phyloP scores from a whole-genome alignment of 2,329 filamentous ascomycete species.

The Ambrosiella beaveri region DNA sequence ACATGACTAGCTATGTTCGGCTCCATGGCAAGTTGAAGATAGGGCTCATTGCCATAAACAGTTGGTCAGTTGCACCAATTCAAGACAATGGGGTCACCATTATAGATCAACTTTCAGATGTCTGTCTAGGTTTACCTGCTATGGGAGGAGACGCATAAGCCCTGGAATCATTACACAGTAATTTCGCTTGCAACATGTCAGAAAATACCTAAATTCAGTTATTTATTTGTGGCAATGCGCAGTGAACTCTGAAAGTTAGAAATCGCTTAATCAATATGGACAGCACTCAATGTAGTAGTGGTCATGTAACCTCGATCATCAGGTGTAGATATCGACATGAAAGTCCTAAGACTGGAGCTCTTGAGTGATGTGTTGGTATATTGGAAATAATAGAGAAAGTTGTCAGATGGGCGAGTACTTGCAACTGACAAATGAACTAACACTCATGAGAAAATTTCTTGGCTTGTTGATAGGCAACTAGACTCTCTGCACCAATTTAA shows the following conservation, averaged over 20 bases:
- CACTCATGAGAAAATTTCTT: no score
- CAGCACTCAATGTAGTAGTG: background rate
- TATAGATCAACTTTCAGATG: background rate
- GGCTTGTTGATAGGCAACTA: no score
- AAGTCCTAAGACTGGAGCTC: background rate
- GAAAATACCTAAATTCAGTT: background rate
- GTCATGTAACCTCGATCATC: background rate
- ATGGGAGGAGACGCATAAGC: no score
- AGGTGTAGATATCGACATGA: background rate
- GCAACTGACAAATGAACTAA: no score
- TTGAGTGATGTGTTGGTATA: no score
- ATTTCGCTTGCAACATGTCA: no score
- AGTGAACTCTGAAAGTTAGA: background rate
- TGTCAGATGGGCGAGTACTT: no score
- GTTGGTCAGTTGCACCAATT: background rate
- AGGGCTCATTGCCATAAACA: background rate
- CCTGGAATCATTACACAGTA: no score
- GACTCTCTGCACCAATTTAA: no score
- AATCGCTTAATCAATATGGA: background rate
- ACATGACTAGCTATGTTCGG: background rate
- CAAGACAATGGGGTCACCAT: background rate
- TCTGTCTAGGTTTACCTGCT: background rate
- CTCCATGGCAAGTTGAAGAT: no score
- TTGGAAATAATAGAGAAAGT: no score
- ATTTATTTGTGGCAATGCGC: background rate